phyloP scores from a whole-genome alignment of 805 yeast genomes.

The Yamadazyma kitorensis region DNA sequence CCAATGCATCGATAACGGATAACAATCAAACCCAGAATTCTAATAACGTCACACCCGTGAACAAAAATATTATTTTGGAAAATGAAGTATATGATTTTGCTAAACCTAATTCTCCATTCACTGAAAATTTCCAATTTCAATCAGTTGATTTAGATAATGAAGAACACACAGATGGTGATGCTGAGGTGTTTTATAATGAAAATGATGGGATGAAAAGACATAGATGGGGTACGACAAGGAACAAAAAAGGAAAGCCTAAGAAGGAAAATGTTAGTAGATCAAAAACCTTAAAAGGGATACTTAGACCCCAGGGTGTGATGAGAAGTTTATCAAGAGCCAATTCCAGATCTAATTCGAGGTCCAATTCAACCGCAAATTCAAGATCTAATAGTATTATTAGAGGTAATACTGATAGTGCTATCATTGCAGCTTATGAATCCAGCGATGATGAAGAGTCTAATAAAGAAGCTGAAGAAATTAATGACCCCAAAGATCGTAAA shows the following conservation, averaged over 20 bases:
- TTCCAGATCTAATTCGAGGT: slow-evolving; percentile 5
- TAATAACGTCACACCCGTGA: not conserved
- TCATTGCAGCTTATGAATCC: slow-evolving; percentile 20
- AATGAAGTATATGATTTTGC: slow-evolving; percentile 22
- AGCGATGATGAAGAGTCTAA: slow-evolving; percentile 21
- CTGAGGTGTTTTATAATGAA: slow-evolving; percentile 16
- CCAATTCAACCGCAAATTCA: slow-evolving; percentile 7
- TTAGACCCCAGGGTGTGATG: slow-evolving; percentile 18
- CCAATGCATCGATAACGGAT: slow-evolving; percentile 17
- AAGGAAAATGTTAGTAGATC: slow-evolving; percentile 49
- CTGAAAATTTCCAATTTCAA: slow-evolving; percentile 13
- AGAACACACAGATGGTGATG: slow-evolving; percentile 9
- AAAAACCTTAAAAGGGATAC: slow-evolving; percentile 52
- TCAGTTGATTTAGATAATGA: slow-evolving; percentile 4
- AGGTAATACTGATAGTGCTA: slow-evolving; percentile 22
- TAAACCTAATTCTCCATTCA: slow-evolving; percentile 29
- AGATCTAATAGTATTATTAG: slow-evolving; percentile 16
- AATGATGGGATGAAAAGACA: slow-evolving; percentile 59
- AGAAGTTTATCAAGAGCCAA: slow-evolving; percentile 9
- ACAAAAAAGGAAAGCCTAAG: slow-evolving; percentile 63
- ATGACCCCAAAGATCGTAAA: slow-evolving; percentile 31
- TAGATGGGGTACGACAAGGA: slow-evolving; percentile 90
- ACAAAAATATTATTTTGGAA: slow-evolving; percentile 20
- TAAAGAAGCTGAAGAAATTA: slow-evolving; percentile 27
- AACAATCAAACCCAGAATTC: slow-evolving; percentile 3